Evolutionary conservation across 345 rosid species (phyloP).

Genomic region (Corymbia maculata): DNA sequence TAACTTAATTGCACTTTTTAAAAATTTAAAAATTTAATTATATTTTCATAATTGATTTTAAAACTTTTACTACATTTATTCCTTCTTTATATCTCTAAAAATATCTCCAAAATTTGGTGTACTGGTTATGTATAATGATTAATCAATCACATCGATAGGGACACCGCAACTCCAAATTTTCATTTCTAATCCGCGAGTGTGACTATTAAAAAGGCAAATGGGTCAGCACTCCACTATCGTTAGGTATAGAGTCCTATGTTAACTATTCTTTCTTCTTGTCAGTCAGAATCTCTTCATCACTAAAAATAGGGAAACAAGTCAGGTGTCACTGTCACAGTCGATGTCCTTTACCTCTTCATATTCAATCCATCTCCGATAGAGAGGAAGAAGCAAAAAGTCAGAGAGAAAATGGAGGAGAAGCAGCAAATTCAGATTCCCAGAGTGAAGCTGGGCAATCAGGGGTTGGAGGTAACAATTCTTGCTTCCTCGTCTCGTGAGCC

Average conservation of each 20-base stretch:
- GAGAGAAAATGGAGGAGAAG: slow-evolving; percentile 10
- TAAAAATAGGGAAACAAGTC: not conserved
- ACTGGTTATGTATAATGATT: not conserved
- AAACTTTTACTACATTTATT: no score
- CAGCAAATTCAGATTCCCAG: slow-evolving; percentile 5
- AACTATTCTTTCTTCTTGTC: not conserved
- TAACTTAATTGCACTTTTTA: rapidly evolving
- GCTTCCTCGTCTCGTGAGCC: not conserved
- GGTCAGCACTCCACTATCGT: not conserved
- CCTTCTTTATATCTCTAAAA: not conserved
- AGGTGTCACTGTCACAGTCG: not conserved
- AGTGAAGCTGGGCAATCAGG: slow-evolving; percentile 34
- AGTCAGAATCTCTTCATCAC: not conserved
- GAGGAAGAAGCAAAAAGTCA: not conserved
- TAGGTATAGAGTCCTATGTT: not conserved
- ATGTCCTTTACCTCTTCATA: not conserved
- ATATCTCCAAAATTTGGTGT: not conserved
- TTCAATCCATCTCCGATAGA: not conserved
- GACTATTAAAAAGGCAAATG: not conserved
- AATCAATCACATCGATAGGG: not conserved
- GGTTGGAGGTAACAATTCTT: slow-evolving; percentile 15
- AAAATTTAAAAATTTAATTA: rapidly evolving
- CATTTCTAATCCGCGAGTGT: not conserved
- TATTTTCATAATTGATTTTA: no score
- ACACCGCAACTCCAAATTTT: rapidly evolving